phyloP scores from a whole-genome alignment of 805 yeast species.

The Maudiozyma barnettii region DNA sequence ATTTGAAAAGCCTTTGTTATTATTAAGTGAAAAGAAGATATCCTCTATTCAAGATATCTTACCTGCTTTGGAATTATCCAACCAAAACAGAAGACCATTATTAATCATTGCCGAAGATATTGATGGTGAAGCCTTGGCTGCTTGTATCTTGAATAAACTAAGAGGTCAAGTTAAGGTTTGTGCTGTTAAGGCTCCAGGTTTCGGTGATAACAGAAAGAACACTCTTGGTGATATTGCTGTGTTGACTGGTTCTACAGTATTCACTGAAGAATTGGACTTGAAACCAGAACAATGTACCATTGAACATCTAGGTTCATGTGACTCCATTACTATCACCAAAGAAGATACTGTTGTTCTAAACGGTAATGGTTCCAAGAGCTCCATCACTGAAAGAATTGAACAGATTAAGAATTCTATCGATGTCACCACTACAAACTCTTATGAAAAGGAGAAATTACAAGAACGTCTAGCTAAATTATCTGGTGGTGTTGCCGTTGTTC shows the following conservation, averaged over 20 bases:
- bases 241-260: slow-evolving; percentile 80
- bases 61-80: slow-evolving; percentile 88
- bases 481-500: slow-evolving; percentile 97
- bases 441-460: slow-evolving; percentile 94
- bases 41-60: slow-evolving; percentile 82
- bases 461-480: slow-evolving; percentile 95
- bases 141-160: slow-evolving; percentile 91
- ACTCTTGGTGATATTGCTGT: slow-evolving; percentile 92
- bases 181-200: slow-evolving; percentile 97
- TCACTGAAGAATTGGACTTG: slow-evolving; percentile 86
- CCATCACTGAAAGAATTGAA: slow-evolving; percentile 78
- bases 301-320: slow-evolving; percentile 85
- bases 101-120: slow-evolving; percentile 90
- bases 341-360: slow-evolving; percentile 91
- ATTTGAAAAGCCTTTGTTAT: slow-evolving; percentile 83
- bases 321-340: slow-evolving; percentile 85
- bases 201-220: slow-evolving; percentile 97
- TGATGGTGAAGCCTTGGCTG: slow-evolving; percentile 98
- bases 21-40: slow-evolving; percentile 88
- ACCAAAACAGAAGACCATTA: slow-evolving; percentile 87
- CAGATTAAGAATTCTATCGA: slow-evolving; percentile 79
- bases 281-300: slow-evolving; percentile 91
- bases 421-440: slow-evolving; percentile 63
- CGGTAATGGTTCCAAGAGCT: slow-evolving; percentile 82
- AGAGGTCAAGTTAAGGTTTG: slow-evolving; percentile 98